A percentile compares a stretch with the other conserved stretches of the same genome.
These are phyloP conservation scores for Ogataea paradorogensis DNA, from an alignment of 805 yeast genomes.

Conservation along the genomic window DNA sequence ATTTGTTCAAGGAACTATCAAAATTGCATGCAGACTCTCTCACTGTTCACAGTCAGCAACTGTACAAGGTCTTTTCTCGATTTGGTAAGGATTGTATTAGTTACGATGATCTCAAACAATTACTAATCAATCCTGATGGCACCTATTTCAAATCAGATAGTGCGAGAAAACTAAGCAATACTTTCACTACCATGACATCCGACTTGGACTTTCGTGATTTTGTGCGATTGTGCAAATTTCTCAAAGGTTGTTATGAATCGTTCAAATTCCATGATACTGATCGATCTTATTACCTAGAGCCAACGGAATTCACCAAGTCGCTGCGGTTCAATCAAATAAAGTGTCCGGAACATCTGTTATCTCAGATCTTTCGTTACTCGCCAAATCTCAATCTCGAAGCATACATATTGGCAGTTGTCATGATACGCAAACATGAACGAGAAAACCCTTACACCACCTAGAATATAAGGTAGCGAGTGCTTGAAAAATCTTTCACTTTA, in stretches of 20 bases:
- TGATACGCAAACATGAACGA: conserved; percentile 24
- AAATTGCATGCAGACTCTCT: conserved; percentile 15
- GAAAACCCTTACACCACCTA: conserved; percentile 9
- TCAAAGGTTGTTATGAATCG: conserved; percentile 32
- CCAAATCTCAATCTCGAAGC: conserved; percentile 26
- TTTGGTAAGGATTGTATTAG: conserved; percentile 19
- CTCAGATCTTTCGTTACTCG: conserved; percentile 20
- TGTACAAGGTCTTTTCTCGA: conserved; percentile 19
- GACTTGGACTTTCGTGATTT: conserved; percentile 29
- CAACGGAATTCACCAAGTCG: conserved; percentile 29
- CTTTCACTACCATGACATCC: conserved; percentile 17
- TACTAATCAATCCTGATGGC: conserved; percentile 27
- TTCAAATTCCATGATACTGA: conserved; percentile 31
- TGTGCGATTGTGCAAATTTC: conserved; percentile 27
- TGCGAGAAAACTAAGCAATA: conserved; percentile 17
- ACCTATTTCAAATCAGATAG: conserved; percentile 19
- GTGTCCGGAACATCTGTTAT: conserved; percentile 24
- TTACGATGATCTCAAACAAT: conserved; percentile 13
- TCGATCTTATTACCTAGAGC: conserved; percentile 25
- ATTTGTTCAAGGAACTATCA: conserved; percentile 17
- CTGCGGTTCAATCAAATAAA: conserved; percentile 23
- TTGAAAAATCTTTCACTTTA: conserved; percentile 1
- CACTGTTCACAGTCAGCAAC: conserved; percentile 22
- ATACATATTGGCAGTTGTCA: conserved; percentile 28
- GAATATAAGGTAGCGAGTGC: not conserved